A percentile compares a stretch with the other conserved stretches of the same genome.
phyloP scores from a whole-genome alignment of 2,329 filamentous ascomycete genomes.

The Alternaria metachromatica region DNA sequence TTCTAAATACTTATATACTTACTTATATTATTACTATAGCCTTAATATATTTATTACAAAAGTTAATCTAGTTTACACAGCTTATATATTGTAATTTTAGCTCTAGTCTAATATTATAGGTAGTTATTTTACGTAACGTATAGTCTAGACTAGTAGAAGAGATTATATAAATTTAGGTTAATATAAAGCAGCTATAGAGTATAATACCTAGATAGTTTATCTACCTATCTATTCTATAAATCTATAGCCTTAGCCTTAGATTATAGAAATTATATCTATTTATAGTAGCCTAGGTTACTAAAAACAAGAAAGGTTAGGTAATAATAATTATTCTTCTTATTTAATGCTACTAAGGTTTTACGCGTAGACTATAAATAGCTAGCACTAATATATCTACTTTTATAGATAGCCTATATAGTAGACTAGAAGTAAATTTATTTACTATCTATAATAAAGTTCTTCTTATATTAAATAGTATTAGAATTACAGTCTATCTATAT shows the following conservation, averaged over 20 bases:
- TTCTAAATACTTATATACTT: not conserved
- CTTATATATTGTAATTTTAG: not conserved
- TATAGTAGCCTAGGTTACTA: conserved; percentile 8
- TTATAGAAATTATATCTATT: conserved; percentile 13
- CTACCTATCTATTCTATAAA: conserved; percentile 4
- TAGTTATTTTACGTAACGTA: not conserved
- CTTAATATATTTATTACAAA: not conserved
- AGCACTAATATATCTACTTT: not conserved
- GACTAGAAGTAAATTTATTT: conserved; percentile 1
- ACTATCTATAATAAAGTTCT: conserved; percentile 13
- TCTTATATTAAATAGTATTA: conserved; percentile 10
- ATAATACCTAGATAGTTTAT: conserved; percentile 3
- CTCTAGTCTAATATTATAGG: not conserved
- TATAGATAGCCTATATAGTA: not conserved
- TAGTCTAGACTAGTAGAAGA: not conserved
- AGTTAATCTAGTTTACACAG: not conserved
- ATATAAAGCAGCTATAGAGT: not conserved
- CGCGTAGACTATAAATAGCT: not conserved
- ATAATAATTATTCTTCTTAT: not conserved
- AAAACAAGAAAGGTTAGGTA: not conserved
- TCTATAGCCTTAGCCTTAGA: conserved; percentile 1
- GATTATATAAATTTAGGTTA: not conserved
- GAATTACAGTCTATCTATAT: conserved; percentile 11
- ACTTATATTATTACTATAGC: not conserved
- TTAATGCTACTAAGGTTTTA: not conserved